A percentile compares a stretch with the other conserved stretches of the same genome.
Conservation (phyloP, 345 rosid species). For the Xanthoceras sorbifolium region DNA sequence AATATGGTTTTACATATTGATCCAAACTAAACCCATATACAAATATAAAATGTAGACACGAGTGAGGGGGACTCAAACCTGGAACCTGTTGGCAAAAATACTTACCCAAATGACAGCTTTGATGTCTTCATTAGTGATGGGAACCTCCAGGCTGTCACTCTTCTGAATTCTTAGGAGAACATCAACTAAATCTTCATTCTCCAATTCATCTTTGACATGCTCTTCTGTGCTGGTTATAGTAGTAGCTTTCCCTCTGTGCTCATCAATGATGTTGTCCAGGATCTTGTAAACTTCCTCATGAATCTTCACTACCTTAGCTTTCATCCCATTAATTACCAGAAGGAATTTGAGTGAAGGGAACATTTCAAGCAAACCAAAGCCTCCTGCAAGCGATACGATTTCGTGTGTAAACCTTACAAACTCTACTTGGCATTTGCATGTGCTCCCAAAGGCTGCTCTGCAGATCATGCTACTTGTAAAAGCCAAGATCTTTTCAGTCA, state of each 20-base stretch:
- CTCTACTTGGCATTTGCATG: background rate
- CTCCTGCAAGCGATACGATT: background rate
- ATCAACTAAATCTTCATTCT: conserved; percentile 19
- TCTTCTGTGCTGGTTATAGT: too few species aligned
- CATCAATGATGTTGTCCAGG: background rate
- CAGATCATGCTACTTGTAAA: background rate
- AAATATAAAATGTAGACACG: background rate
- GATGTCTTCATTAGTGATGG: background rate
- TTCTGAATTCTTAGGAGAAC: conserved; percentile 5
- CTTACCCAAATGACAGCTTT: conserved; percentile 5
- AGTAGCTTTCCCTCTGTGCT: background rate
- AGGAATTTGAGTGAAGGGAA: conserved; percentile 4
- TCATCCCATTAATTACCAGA: conserved; percentile 8
- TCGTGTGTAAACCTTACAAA: background rate
- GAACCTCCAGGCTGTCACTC: background rate
- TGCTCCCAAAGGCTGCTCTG: background rate
- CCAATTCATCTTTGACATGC: background rate
- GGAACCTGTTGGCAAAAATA: background rate
- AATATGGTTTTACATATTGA: too few species aligned
- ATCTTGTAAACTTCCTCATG: background rate
- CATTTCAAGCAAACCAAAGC: background rate
- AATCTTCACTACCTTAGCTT: background rate
- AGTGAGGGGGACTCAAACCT: background rate
- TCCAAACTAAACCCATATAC: too few species aligned
- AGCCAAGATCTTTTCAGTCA: background rate